Conservation (phyloP, 805 yeast species). For the Saccharomyces jurei region DNA sequence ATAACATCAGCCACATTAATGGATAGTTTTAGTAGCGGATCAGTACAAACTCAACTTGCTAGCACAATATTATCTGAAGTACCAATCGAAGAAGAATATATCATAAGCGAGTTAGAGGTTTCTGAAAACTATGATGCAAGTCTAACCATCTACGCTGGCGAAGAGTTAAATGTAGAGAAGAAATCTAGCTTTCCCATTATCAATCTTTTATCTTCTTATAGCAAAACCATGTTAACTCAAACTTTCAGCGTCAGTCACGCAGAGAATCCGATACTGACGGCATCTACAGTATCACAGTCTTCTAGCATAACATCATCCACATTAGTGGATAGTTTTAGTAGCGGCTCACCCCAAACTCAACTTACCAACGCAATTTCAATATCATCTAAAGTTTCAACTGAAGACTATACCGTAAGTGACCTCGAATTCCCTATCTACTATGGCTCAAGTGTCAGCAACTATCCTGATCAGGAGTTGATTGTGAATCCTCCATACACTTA, state of each 20-base stretch:
- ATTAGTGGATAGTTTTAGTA: neutral
- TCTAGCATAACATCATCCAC: neutral
- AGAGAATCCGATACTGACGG: neutral
- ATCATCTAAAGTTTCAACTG: neutral
- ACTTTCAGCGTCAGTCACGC: neutral
- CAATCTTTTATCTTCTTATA: neutral
- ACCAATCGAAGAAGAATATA: neutral
- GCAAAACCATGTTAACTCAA: neutral
- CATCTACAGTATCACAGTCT: neutral
- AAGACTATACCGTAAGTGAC: neutral
- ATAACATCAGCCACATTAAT: neutral
- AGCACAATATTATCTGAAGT: neutral
- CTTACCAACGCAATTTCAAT: neutral
- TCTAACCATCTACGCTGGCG: neutral
- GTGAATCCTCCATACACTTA: neutral
- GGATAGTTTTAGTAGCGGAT: neutral
- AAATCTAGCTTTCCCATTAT: conserved; percentile 10
- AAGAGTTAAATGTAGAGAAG: neutral
- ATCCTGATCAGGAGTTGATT: neutral
- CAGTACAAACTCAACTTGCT: neutral
- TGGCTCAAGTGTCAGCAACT: neutral
- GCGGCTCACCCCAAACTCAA: neutral
- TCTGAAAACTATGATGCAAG: neutral
- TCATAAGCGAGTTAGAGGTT: neutral
- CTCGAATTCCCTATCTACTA: neutral